phyloP scores from a whole-genome alignment of 1,284 basidiomycete species.

The Malassezia slooffiae region DNA sequence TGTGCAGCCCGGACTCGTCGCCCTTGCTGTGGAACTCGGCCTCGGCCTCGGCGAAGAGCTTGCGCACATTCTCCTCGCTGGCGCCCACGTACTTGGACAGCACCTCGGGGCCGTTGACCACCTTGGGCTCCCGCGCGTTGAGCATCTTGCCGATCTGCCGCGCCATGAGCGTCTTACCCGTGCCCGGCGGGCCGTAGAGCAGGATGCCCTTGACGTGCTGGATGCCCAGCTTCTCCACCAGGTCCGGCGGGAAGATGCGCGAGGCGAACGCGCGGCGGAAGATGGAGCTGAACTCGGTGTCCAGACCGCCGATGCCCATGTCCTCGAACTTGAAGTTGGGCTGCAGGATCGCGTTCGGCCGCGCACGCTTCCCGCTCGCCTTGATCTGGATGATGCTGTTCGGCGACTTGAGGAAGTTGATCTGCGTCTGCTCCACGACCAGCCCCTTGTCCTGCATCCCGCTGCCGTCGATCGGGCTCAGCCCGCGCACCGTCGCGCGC shows the following conservation, averaged over 20 bases:
- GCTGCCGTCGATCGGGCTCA: conserved; percentile 53
- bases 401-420: conserved; percentile 75
- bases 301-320: conserved; percentile 98
- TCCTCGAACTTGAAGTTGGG: conserved; percentile 99
- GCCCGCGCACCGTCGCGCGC: conserved; percentile 60
- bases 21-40: conserved; percentile 98
- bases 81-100: conserved; percentile 95
- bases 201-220: conserved; percentile 97
- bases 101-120: conserved; percentile 96
- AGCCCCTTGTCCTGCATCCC: conserved; percentile 55
- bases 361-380: conserved; percentile 80
- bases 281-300: conserved; percentile 87
- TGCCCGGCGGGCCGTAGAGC: conserved; percentile 90
- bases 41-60: conserved; percentile 94
- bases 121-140: conserved; percentile 93
- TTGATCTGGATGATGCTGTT: conserved; percentile 78
- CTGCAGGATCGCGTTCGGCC: conserved; percentile 86
- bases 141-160: conserved; percentile 99
- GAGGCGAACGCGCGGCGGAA: conserved; percentile 98
- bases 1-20: conserved; percentile 95
- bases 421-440: conserved; percentile 77
- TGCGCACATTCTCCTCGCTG: conserved; percentile 96
- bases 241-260: conserved; percentile 88
- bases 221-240: conserved; percentile 96
- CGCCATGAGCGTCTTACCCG: conserved; percentile 96